Conservation (phyloP, 192 early-diverging fungal species). For the Neocallimastix lanati region DNA sequence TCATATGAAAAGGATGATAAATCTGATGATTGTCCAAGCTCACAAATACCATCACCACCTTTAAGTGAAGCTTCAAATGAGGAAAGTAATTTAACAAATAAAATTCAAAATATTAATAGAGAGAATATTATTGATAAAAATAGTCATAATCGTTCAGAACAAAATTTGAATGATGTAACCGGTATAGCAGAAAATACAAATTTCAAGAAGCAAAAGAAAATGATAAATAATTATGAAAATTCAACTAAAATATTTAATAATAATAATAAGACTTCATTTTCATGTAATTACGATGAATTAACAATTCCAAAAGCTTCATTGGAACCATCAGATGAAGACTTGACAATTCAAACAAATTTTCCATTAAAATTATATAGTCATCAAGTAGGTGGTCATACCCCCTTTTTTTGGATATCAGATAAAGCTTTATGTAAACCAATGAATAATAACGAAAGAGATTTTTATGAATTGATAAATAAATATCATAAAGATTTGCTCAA, state of each 20-base stretch:
- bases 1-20: neutral
- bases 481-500: neutral
- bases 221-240: no score
- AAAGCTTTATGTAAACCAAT: neutral
- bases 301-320: neutral
- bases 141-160: no score
- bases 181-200: no score
- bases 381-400: neutral
- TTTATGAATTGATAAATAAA: neutral
- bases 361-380: neutral
- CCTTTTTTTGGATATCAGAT: neutral
- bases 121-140: no score
- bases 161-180: no score
- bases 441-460: neutral
- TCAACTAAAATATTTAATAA: no score
- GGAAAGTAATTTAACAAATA: neutral
- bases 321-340: neutral
- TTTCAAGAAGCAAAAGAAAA: no score
- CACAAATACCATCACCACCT: neutral
- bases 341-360: neutral
- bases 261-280: neutral
- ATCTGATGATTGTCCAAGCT: neutral
- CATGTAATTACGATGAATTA: neutral
- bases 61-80: neutral
- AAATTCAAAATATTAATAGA: no score